phyloP scores from a whole-genome alignment of 768 basidiomycete species.

The Imleria badia region DNA sequence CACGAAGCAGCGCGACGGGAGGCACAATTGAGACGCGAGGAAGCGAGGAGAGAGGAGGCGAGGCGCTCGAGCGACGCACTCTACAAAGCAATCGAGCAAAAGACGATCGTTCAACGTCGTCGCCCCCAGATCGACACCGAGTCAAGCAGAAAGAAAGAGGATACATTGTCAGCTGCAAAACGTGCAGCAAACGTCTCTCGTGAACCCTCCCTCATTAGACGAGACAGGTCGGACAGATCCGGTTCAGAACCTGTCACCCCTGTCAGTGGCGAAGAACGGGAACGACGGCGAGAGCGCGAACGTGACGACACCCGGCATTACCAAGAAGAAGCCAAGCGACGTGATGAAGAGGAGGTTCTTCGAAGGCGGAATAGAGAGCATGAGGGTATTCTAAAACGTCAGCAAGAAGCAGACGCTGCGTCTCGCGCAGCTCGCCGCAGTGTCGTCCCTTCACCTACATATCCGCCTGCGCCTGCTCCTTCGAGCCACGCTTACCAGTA shows the following conservation, averaged over 20 bases:
- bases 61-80: conserved; percentile 36
- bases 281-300: conserved; percentile 24
- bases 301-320: conserved; percentile 36
- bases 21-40: conserved; percentile 33
- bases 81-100: conserved; percentile 27
- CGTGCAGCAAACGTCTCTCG: conserved; percentile 25
- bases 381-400: conserved; percentile 55
- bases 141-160: conserved; percentile 32
- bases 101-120: conserved; percentile 12
- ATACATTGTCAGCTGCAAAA: conserved; percentile 25
- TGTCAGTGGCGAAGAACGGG: conserved; percentile 26
- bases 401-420: conserved; percentile 57
- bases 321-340: conserved; percentile 44
- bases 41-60: conserved; percentile 36
- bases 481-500: conserved; percentile 37
- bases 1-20: conserved; percentile 34
- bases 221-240: conserved; percentile 22
- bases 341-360: conserved; percentile 48
- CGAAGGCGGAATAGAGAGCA: conserved; percentile 51
- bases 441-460: conserved; percentile 27
- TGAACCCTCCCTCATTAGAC: conserved; percentile 24
- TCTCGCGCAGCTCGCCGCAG: conserved; percentile 45
- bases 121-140: conserved; percentile 32
- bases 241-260: conserved; percentile 29
- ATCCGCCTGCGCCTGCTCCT: conserved; percentile 31